A percentile compares a stretch with the other conserved stretches of the same genome.
Evolutionary conservation across 352 stramenopile genomes (phyloP).

Genomic region (Globisporangium recalcitrans): DNA sequence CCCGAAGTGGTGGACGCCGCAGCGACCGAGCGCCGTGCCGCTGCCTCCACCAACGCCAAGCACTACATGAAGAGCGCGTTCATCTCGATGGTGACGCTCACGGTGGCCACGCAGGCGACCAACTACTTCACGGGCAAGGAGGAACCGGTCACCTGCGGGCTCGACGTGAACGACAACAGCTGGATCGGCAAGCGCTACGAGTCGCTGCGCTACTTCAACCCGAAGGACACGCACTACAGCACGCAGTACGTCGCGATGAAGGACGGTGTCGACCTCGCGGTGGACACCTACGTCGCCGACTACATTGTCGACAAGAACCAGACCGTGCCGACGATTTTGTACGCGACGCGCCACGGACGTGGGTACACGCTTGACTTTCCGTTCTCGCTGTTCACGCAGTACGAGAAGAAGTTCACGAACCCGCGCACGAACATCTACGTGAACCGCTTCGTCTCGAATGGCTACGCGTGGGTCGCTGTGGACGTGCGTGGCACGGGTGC

Average conservation of each 20-base stretch:
- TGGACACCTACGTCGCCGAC: conserved; percentile 68
- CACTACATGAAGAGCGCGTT: conserved; percentile 72
- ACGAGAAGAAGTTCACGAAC: conserved; percentile 74
- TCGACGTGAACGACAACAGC: conserved; percentile 71
- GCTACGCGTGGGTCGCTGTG: conserved; percentile 73
- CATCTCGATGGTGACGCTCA: conserved; percentile 73
- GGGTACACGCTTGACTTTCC: conserved; percentile 79
- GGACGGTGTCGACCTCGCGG: conserved; percentile 64
- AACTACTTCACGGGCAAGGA: conserved; percentile 62
- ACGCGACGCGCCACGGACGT: conserved; percentile 72
- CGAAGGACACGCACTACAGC: conserved; percentile 56
- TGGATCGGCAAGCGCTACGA: conserved; percentile 67
- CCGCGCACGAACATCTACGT: conserved; percentile 72
- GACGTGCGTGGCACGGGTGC: conserved; percentile 75
- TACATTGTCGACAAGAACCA: conserved; percentile 56
- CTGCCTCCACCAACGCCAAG: conserved; percentile 34
- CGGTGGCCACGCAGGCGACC: conserved; percentile 43
- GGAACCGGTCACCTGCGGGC: conserved; percentile 45
- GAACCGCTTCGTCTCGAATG: conserved; percentile 61
- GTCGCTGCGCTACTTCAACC: conserved; percentile 73
- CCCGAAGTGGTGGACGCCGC: conserved; percentile 31
- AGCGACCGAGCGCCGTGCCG: conserved; percentile 19
- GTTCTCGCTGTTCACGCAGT: conserved; percentile 64
- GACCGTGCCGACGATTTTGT: conserved; percentile 60
- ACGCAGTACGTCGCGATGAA: conserved; percentile 72